Base-by-base conservation (phyloP, 164 flowering plant species). In the Annona cherimola region DNA sequence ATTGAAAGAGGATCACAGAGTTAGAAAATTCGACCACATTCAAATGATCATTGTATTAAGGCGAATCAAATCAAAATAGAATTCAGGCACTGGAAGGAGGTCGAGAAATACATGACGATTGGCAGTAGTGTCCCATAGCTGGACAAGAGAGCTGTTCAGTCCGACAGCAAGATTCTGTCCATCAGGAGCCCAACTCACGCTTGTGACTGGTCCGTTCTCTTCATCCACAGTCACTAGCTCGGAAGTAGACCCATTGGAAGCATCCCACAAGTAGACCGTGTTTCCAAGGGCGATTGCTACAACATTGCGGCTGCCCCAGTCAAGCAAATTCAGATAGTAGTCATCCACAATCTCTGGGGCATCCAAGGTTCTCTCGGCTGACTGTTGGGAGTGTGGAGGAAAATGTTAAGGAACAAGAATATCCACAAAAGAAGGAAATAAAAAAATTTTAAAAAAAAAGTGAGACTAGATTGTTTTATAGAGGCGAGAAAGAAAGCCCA, bases 121-220 rank as follows among this genome's bases (percentile, higher is more conserved):
- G 7, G 85, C 74, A 0, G 80, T 75, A 9, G 87, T 71, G 69
- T 88, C 91, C 89, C 91, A 88, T 0, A 88, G 76, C 76, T 88
- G 91, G 40, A 88, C 86, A 4, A 82, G 83, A 6, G 88, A 79
- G 71, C 79, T 83, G 77, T 86, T 84, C 66, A 86, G 69, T 6
- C 91, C 91, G 68, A 88, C 76, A 11, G 88, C 87, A 43, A 86
- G 75, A 64, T 86, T 88, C 16, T 76, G 76, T 4, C 91, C 91
- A 73, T 88, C 86, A 19, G 91, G 89, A 70, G 88, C 89, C 91
- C 88, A 88, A 69, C 79, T 80, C 18, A 88, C 84, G 72, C 89
- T 86, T 20, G 91, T 88, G 42, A 88, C 80, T 3, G 88, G 89
- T 5, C 89, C 86, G 71, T 55, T 69, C 11, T 88, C 89, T 3